These are phyloP conservation scores for Ophiostoma perfectum DNA, from an alignment of 2,329 filamentous ascomycete species.

Conservation along the genomic window DNA sequence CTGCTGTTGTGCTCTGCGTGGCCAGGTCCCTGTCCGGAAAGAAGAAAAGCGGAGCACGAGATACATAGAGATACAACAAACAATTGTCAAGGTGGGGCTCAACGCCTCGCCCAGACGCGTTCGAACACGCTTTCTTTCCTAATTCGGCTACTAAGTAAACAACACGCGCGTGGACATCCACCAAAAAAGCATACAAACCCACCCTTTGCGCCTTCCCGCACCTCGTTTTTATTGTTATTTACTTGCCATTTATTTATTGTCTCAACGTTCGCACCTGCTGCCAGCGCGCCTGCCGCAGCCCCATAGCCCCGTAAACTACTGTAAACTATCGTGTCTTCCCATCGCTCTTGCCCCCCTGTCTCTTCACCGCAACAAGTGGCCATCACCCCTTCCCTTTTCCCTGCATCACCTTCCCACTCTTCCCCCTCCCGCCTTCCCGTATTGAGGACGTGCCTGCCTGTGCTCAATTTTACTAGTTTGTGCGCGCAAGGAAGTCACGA, in stretches of 20 bases:
- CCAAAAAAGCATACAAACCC: constrained; percentile 11
- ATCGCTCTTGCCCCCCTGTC: constrained; percentile 20
- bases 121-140: constrained; percentile 26
- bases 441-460: constrained; percentile 5
- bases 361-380: constrained; percentile 13
- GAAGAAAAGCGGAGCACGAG: background rate
- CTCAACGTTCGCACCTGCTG: constrained; percentile 11
- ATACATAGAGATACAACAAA: background rate
- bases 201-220: constrained; percentile 17
- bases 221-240: background rate
- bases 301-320: constrained; percentile 12
- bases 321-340: constrained; percentile 14
- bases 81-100: constrained; percentile 11
- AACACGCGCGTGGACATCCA: constrained; percentile 25
- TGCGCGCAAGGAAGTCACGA: constrained; percentile 11
- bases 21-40: background rate
- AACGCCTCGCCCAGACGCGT: constrained; percentile 24
- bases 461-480: background rate
- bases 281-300: constrained; percentile 8
- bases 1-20: background rate
- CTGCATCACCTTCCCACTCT: background rate
- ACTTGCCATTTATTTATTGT: background rate
- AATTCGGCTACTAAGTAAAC: constrained; percentile 27
- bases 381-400: constrained; percentile 18
- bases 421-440: background rate